Evolutionary conservation across 148 eudicot species (phyloP).

Genomic region (Dysphania ambrosioides): DNA sequence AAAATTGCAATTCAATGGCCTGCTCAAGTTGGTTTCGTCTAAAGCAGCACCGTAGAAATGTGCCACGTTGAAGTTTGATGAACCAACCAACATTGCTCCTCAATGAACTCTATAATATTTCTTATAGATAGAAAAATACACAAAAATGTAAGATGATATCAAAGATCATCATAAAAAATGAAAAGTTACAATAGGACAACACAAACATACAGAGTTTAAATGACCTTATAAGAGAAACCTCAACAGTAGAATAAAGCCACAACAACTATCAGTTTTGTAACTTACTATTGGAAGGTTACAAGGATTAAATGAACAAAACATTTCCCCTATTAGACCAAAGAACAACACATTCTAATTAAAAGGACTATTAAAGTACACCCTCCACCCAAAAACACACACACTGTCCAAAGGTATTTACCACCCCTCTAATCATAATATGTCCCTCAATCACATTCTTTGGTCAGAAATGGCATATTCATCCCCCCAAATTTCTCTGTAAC

Average conservation of each 20-base stretch:
- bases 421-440: neutral
- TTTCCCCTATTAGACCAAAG: neutral
- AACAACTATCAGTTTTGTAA: neutral
- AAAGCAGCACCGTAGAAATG: neutral
- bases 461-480: neutral
- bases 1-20: conserved; percentile 13
- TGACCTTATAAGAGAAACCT: neutral
- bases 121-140: neutral
- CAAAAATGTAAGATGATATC: neutral
- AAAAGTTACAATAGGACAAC: neutral
- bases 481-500: neutral
- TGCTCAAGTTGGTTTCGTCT: conserved; percentile 9
- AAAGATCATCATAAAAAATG: neutral
- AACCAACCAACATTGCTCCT: conserved; percentile 24
- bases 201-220: neutral
- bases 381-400: neutral
- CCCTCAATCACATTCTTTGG: neutral
- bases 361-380: neutral
- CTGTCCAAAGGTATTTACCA: neutral
- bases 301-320: neutral
- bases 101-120: neutral
- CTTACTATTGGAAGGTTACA: neutral
- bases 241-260: neutral
- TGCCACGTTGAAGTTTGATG: conserved; percentile 16
- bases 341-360: neutral